These are phyloP conservation scores for Xerocomellus chrysenteron DNA, from an alignment of 768 basidiomycete species.

Conservation along the genomic window DNA sequence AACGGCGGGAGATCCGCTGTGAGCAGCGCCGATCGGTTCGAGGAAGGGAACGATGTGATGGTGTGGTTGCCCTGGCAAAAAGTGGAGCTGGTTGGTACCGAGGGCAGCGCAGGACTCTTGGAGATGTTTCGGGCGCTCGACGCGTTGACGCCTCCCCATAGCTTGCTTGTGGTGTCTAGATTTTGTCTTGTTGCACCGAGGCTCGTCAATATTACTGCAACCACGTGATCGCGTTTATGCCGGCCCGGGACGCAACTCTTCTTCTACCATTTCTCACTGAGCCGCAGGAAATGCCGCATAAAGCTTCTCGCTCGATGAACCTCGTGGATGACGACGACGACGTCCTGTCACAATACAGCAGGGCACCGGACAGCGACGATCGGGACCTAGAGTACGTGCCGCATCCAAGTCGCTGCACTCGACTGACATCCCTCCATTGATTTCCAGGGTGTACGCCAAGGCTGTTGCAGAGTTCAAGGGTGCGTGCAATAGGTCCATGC, in stretches of 20 bases:
- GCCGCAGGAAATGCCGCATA: conserved; percentile 13
- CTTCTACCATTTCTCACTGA: not conserved
- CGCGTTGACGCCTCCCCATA: conserved; percentile 29
- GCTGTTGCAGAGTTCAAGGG: conserved; percentile 34
- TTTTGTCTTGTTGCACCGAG: conserved; percentile 21
- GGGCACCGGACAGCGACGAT: conserved; percentile 25
- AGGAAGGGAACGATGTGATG: conserved; percentile 40
- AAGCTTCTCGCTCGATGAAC: conserved; percentile 8
- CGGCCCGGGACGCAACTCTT: not conserved
- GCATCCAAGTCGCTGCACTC: not conserved
- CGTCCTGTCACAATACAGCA: conserved; percentile 17
- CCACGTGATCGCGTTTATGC: conserved; percentile 21
- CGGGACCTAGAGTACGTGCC: conserved; percentile 25
- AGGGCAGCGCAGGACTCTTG: conserved; percentile 13
- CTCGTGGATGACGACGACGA: conserved; percentile 15
- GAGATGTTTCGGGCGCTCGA: conserved; percentile 24
- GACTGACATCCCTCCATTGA: not conserved
- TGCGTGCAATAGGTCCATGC: conserved; percentile 2
- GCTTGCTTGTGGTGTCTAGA: conserved; percentile 29
- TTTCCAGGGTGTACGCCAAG: conserved; percentile 26
- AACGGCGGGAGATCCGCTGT: conserved; percentile 23
- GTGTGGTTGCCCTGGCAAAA: conserved; percentile 56
- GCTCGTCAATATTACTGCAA: not conserved
- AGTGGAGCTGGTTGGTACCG: conserved; percentile 25
- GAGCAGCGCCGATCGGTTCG: conserved; percentile 39